These are phyloP conservation scores for Pseudopithomyces chartarum DNA, from an alignment of 2,329 filamentous ascomycete species.

Conservation along the genomic window DNA sequence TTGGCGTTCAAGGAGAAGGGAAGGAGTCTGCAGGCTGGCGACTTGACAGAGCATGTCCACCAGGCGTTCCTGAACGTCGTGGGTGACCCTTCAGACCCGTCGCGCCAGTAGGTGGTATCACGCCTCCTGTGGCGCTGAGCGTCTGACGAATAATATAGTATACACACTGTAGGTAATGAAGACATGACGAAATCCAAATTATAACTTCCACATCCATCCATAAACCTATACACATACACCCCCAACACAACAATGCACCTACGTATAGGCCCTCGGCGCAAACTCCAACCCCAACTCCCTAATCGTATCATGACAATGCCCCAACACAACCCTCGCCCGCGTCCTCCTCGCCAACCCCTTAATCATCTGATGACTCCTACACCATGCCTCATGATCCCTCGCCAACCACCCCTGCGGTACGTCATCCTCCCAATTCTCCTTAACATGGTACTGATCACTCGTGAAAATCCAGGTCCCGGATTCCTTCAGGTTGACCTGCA, in stretches of 20 bases:
- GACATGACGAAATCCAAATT: constrained; percentile 4
- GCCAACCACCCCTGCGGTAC: constrained; percentile 46
- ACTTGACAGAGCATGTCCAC: constrained; percentile 90
- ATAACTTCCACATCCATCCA: not conserved
- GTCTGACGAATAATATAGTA: constrained; percentile 2
- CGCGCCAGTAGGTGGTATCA: constrained; percentile 12
- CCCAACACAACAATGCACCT: not conserved
- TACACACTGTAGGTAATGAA: not conserved
- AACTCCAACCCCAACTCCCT: constrained; percentile 28
- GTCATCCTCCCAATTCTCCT: constrained; percentile 41
- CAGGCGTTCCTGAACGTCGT: constrained; percentile 79
- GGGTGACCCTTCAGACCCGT: constrained; percentile 59
- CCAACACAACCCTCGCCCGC: constrained; percentile 31
- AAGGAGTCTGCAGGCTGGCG: constrained; percentile 86
- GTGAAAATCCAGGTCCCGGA: constrained; percentile 46
- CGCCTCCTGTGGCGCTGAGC: not conserved
- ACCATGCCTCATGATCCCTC: constrained; percentile 44
- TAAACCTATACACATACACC: not conserved
- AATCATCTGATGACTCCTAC: constrained; percentile 38
- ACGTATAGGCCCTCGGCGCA: constrained; percentile 32
- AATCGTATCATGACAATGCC: constrained; percentile 37
- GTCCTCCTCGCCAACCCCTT: constrained; percentile 32
- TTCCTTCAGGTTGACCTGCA: constrained; percentile 45
- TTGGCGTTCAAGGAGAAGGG: constrained; percentile 86
- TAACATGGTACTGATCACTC: constrained; percentile 45